A percentile compares a stretch with the other conserved stretches of the same genome.
Conservation (phyloP, 2,329 filamentous ascomycete species). For the Aspergillus transmontanensis region DNA sequence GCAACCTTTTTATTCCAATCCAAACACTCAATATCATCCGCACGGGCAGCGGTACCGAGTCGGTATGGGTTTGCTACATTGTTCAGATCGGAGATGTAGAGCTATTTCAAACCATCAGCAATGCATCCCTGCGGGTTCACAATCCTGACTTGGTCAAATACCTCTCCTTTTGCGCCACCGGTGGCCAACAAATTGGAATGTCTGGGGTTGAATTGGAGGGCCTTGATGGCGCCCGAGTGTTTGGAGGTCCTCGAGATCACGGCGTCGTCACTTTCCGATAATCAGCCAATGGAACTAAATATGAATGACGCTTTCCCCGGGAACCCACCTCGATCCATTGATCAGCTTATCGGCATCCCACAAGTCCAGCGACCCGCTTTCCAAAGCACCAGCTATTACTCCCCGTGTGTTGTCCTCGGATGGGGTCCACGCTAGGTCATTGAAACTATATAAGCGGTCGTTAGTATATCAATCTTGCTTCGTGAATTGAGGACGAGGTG, state of each 20-base stretch:
- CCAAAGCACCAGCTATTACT: conserved; percentile 91
- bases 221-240: conserved; percentile 89
- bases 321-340: conserved; percentile 52
- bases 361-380: conserved; percentile 89
- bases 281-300: conserved; percentile 20
- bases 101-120: conserved; percentile 37
- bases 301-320: not conserved
- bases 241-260: conserved; percentile 84
- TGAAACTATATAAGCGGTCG: conserved; percentile 67
- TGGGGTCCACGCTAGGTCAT: conserved; percentile 93
- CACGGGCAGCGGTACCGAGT: conserved; percentile 80
- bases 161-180: conserved; percentile 88
- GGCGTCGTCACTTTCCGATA: conserved; percentile 59
- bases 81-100: conserved; percentile 93
- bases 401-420: conserved; percentile 78
- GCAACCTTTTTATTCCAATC: conserved; percentile 99
- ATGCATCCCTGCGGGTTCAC: not conserved
- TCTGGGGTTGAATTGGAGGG: conserved; percentile 93
- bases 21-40: conserved; percentile 92
- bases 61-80: conserved; percentile 86
- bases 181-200: conserved; percentile 90
- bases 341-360: conserved; percentile 82
- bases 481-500: not conserved
- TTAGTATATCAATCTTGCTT: conserved; percentile 24
- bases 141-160: conserved; percentile 20